Conservation (phyloP, 139 green algal genomes). For the Chlorella sp. region DNA sequence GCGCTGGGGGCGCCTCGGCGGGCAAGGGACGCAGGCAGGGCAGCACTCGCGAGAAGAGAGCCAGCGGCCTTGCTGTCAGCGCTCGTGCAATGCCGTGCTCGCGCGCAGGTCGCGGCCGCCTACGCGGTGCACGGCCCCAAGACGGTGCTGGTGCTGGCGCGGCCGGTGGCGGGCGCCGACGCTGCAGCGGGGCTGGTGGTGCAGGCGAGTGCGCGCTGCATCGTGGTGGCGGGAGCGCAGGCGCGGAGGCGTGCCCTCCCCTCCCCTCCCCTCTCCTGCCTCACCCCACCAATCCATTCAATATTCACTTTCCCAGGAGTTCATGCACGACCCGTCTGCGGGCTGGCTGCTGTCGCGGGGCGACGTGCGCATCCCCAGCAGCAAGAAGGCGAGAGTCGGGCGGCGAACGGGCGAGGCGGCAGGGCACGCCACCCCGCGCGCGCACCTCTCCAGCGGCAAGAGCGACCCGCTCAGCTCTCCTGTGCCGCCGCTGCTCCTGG, state of each 20-base stretch:
- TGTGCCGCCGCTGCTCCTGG: too few relatives aligned
- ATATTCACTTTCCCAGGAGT: background rate
- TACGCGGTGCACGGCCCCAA: conserved; percentile 84
- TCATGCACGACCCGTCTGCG: conserved; percentile 8
- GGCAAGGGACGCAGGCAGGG: too few relatives aligned
- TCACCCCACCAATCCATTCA: background rate
- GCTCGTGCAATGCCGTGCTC: too few relatives aligned
- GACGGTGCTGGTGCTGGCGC: conserved; percentile 75
- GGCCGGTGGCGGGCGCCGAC: conserved; percentile 19
- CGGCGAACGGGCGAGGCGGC: too few relatives aligned
- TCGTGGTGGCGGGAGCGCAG: background rate
- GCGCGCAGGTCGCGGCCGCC: conserved; percentile 60
- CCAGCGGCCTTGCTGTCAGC: too few relatives aligned
- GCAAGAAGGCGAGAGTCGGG: too few relatives aligned
- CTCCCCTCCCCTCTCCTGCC: background rate
- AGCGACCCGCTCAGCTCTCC: too few relatives aligned
- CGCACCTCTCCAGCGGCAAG: background rate
- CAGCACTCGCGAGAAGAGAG: too few relatives aligned
- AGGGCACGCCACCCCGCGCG: too few relatives aligned
- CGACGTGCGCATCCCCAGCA: conserved; percentile 34
- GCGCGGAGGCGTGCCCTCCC: background rate
- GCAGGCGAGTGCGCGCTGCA: conserved; percentile 53
- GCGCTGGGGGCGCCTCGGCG: too few relatives aligned
- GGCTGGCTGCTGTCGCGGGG: conserved; percentile 33
- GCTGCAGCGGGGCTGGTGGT: conserved; percentile 23